phyloP scores from a whole-genome alignment of 192 early-diverging fungal species.

The Backusella sp. region DNA sequence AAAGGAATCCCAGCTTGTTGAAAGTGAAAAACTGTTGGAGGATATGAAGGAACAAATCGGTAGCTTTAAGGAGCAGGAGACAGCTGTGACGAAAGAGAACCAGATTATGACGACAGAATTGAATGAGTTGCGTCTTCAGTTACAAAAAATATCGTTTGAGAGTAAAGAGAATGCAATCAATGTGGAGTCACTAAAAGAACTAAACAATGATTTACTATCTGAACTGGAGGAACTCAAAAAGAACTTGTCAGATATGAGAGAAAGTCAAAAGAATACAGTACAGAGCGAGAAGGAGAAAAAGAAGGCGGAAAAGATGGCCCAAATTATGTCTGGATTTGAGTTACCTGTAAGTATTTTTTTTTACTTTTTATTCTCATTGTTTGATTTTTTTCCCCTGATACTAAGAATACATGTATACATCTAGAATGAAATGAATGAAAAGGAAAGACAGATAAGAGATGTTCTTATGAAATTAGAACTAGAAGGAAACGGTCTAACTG shows the following conservation, averaged over 20 bases:
- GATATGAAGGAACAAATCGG: slow-evolving; percentile 73
- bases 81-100: slow-evolving; percentile 59
- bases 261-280: slow-evolving; percentile 45
- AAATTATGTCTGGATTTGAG: slow-evolving; percentile 82
- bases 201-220: slow-evolving; percentile 69
- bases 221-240: slow-evolving; percentile 80
- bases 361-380: neutral
- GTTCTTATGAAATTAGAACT: slow-evolving; percentile 65
- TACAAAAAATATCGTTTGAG: slow-evolving; percentile 88
- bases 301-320: slow-evolving; percentile 81
- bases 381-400: neutral
- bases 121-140: slow-evolving; percentile 76
- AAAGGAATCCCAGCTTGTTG: slow-evolving; percentile 81
- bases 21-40: slow-evolving; percentile 54
- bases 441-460: slow-evolving; percentile 73
- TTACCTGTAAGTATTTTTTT: slow-evolving; percentile 49
- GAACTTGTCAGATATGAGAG: slow-evolving; percentile 51
- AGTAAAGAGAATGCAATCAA: slow-evolving; percentile 87
- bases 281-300: slow-evolving; percentile 76
- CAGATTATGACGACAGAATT: slow-evolving; percentile 68
- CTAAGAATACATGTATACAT: neutral
- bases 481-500: slow-evolving; percentile 38
- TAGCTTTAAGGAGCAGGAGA: slow-evolving; percentile 64
- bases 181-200: slow-evolving; percentile 88
- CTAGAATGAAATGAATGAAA: slow-evolving; percentile 67